Conservation (phyloP, 2,329 filamentous ascomycete genomes). For the Tothia fuscella region DNA sequence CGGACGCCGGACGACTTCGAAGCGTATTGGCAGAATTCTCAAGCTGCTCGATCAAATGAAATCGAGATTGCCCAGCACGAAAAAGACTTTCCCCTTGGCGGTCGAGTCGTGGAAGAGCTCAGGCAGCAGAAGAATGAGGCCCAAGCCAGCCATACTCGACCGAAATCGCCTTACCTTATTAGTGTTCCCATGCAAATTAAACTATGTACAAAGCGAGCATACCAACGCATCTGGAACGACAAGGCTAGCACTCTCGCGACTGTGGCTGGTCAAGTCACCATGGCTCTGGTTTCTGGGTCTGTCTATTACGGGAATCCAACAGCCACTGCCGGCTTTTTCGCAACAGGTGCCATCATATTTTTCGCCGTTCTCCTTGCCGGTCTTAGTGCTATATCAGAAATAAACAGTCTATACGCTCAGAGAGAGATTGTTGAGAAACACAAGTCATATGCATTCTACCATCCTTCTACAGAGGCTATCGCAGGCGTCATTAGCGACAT, state of each 20-base stretch:
- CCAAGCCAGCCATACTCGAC: constrained; percentile 48
- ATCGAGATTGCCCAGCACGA: constrained; percentile 42
- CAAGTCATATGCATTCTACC: constrained; percentile 30
- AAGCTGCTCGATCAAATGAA: constrained; percentile 32
- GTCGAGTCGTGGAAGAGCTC: constrained; percentile 30
- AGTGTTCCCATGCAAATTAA: constrained; percentile 50
- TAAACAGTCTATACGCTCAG: constrained; percentile 63
- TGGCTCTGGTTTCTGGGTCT: constrained; percentile 68
- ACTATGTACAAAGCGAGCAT: constrained; percentile 40
- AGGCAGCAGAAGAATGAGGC: constrained; percentile 42
- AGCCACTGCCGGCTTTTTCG: constrained; percentile 58
- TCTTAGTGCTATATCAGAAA: constrained; percentile 70
- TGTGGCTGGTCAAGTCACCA: constrained; percentile 42
- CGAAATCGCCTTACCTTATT: constrained; percentile 66
- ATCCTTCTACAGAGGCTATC: constrained; percentile 32
- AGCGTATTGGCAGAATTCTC: constrained; percentile 35
- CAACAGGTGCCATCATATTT: constrained; percentile 70
- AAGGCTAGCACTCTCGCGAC: constrained; percentile 36
- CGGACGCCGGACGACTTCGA: constrained; percentile 60
- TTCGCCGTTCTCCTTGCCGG: constrained; percentile 71
- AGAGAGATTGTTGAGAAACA: constrained; percentile 74
- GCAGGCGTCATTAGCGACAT: constrained; percentile 47
- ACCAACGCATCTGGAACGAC: constrained; percentile 42
- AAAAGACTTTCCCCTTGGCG: constrained; percentile 31
- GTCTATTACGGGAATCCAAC: constrained; percentile 61